Percentiles rank a stretch among this genome's conserved stretches.
Conservation (phyloP, 352 stramenopile genomes). For the Phytophthora meadii region DNA sequence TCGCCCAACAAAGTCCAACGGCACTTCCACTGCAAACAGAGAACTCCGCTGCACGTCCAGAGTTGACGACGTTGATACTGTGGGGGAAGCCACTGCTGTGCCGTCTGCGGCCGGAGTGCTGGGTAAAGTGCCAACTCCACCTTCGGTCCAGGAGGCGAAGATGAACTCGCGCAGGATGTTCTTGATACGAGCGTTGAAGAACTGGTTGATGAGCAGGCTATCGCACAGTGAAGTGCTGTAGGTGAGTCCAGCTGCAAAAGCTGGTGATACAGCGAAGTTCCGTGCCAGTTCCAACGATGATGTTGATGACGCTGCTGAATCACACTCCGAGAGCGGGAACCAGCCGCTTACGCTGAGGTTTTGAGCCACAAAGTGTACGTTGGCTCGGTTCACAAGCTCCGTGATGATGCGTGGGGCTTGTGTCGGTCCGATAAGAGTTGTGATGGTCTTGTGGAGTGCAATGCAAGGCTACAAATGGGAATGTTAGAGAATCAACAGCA, state of each 20-base stretch:
- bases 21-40: slow-evolving; percentile 77
- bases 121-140: slow-evolving; percentile 26
- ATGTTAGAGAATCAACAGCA: background rate
- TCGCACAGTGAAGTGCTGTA: slow-evolving; percentile 89
- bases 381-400: slow-evolving; percentile 78
- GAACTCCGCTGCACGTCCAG: slow-evolving; percentile 68
- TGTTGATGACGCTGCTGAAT: slow-evolving; percentile 35
- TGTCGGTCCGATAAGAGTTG: slow-evolving; percentile 58
- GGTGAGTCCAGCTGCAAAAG: slow-evolving; percentile 78
- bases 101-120: slow-evolving; percentile 26
- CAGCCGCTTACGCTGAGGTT: slow-evolving; percentile 74
- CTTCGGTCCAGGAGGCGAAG: slow-evolving; percentile 82
- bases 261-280: slow-evolving; percentile 75
- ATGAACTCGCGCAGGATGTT: slow-evolving; percentile 87
- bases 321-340: slow-evolving; percentile 54
- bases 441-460: slow-evolving; percentile 81
- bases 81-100: slow-evolving; percentile 20
- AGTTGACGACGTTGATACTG: slow-evolving; percentile 39
- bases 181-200: slow-evolving; percentile 88
- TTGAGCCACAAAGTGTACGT: slow-evolving; percentile 85
- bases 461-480: slow-evolving; percentile 50
- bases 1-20: slow-evolving; percentile 80
- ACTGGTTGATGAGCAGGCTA: slow-evolving; percentile 88
- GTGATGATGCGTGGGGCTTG: slow-evolving; percentile 75
- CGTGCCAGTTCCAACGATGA: slow-evolving; percentile 62